A percentile compares a stretch with the other conserved stretches of the same genome.
These are phyloP conservation scores for Heliamphora exappendiculata DNA, from an alignment of 148 eudicot species.

Conservation along the genomic window DNA sequence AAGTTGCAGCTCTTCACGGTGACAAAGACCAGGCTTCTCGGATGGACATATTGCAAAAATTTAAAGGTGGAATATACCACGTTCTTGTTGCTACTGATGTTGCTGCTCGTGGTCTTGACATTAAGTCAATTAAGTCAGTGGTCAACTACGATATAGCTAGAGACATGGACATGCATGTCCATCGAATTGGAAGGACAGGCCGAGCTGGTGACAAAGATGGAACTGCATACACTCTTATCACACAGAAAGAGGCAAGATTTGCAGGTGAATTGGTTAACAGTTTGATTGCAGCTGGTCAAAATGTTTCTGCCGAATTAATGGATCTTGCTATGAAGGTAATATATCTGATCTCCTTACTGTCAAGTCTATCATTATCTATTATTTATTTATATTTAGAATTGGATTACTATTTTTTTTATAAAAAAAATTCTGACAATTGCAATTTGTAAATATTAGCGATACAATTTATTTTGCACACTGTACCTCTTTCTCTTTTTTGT, in stretches of 20 bases:
- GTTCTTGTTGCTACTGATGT: constrained; percentile 98
- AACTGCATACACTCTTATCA: constrained; percentile 84
- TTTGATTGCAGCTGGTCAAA: constrained; percentile 97
- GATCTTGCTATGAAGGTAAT: constrained; percentile 99
- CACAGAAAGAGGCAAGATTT: constrained; percentile 92
- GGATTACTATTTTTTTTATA: constrained; percentile 10
- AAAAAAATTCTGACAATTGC: background rate
- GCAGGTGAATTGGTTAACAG: constrained; percentile 91
- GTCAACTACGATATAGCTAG: constrained; percentile 94
- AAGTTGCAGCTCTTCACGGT: constrained; percentile 96
- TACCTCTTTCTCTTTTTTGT: background rate
- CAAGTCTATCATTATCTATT: background rate
- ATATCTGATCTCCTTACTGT: constrained; percentile 1
- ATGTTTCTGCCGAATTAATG: constrained; percentile 74
- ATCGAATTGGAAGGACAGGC: constrained; percentile 97
- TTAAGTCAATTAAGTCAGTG: constrained; percentile 92
- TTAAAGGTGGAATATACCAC: constrained; percentile 78
- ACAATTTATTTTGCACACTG: background rate
- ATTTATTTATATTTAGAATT: background rate
- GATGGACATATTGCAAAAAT: constrained; percentile 82
- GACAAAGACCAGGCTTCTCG: constrained; percentile 97
- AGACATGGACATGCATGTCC: constrained; percentile 99
- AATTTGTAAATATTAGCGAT: background rate
- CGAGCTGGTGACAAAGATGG: constrained; percentile 99
- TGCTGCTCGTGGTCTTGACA: constrained; percentile 99